phyloP scores from a whole-genome alignment of 2,329 filamentous ascomycete genomes.

The Metarhizium album region DNA sequence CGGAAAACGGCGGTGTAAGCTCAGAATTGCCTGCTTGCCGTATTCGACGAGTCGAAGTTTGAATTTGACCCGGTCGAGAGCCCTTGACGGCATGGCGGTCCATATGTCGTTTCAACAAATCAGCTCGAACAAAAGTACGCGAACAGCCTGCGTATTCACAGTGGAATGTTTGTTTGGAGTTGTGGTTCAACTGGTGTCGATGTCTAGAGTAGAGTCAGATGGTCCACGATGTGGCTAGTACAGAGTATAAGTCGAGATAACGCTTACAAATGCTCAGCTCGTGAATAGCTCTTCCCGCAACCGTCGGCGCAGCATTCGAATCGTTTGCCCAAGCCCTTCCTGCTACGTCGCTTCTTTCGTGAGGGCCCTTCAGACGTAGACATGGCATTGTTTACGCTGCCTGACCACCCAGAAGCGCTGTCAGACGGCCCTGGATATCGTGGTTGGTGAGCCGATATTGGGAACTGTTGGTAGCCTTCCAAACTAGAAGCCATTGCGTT shows the following conservation, averaged over 20 bases:
- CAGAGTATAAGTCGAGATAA: conserved; percentile 12
- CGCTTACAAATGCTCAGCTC: conserved; percentile 82
- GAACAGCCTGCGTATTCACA: conserved; percentile 89
- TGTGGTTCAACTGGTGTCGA: conserved; percentile 90
- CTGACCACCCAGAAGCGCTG: not conserved
- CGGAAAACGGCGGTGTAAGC: conserved; percentile 6
- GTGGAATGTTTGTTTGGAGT: conserved; percentile 87
- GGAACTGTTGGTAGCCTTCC: not conserved
- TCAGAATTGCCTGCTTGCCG: not conserved
- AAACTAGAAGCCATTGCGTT: not conserved
- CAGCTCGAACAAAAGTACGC: conserved; percentile 84
- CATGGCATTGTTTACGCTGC: not conserved
- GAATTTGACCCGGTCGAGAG: conserved; percentile 55
- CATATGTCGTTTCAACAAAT: conserved; percentile 77
- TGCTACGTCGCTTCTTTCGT: conserved; percentile 54
- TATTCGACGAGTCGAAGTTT: no score
- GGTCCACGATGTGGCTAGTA: not conserved
- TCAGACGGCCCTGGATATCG: not conserved
- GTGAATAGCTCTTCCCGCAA: conserved; percentile 92
- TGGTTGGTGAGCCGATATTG: not conserved
- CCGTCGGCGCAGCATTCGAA: conserved; percentile 77
- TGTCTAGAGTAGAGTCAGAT: conserved; percentile 36
- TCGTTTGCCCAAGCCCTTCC: conserved; percentile 69
- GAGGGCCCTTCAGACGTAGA: not conserved
- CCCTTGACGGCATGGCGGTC: conserved; percentile 73